Evolutionary conservation across 495 filamentous ascomycete genomes (phyloP).

Genomic region (Neurospora hispaniola): DNA sequence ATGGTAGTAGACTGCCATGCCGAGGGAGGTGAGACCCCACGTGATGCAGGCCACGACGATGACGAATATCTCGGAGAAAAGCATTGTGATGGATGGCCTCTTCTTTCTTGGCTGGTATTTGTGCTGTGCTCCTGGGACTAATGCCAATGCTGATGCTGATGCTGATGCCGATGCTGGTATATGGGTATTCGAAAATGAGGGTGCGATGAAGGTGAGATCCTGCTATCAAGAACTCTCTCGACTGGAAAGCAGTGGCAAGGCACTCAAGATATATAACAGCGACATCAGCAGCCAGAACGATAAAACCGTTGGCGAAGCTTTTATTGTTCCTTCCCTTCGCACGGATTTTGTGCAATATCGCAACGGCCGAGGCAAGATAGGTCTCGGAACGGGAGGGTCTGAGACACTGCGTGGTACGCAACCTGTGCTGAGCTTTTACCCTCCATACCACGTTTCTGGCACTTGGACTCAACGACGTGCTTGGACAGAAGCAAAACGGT

Average conservation of each 20-base stretch:
- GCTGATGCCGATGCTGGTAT: neutral
- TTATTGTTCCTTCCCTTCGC: neutral
- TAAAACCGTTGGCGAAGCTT: neutral
- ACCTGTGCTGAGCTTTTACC: neutral
- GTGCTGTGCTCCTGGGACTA: neutral
- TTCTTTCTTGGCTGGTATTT: neutral
- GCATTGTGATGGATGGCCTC: neutral
- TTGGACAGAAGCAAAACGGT: neutral
- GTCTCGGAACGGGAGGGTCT: neutral
- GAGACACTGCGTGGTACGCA: neutral
- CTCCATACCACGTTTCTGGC: neutral
- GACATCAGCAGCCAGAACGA: neutral
- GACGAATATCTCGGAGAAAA: constrained; percentile 1
- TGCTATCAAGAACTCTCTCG: neutral
- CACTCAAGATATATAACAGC: neutral
- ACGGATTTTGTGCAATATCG: neutral
- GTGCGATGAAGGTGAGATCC: neutral
- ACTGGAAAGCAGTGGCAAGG: neutral
- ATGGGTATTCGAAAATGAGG: neutral
- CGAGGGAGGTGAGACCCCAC: constrained; percentile 5
- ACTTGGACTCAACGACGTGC: neutral
- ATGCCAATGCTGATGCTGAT: neutral
- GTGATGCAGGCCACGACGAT: constrained; percentile 1
- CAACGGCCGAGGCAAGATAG: constrained; percentile 1
- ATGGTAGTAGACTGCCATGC: constrained; percentile 7